Base-by-base conservation (phyloP, 768 basidiomycete species). In the Lyophyllum semitale region DNA sequence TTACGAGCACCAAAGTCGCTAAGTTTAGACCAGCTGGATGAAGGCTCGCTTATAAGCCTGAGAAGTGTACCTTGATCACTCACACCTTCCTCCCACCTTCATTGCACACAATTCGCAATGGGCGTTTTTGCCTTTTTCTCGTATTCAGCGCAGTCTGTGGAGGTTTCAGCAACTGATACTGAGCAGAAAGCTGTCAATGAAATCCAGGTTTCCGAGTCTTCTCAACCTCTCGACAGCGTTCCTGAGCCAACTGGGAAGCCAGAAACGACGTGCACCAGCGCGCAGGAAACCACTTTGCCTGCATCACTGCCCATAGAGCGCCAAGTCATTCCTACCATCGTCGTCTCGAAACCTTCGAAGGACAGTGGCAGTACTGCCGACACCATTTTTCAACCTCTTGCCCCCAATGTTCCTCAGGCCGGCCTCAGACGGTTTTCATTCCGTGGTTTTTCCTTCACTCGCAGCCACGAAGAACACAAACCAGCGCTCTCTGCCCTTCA, bases 391-490 rank as follows among this genome's bases (percentile, higher is more conserved):
- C n/a, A 51, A 20, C 1, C 48, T 45, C 33, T 42, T 46, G 32
- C 43, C 6, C 35, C 26, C n/a, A n/a, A 25, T 29, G 23, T 9
- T 18, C 35, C 43, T 22, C 29, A 45, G 17, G 43, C 26, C 43
- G 35, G 18, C 17, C 13, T 35, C 33, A 51, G 45, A 23, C 80
- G 80, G 40, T 76, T 85, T 56, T 83, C 79, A 30, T 75, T 85
- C 48, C 80, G 77, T 15, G 54, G 74, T 32, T 76, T 82, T 60
- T 68, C 77, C 41, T 62, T 77, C 64, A 54, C 70, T 53, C 68
- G 68, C 56, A 51, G 62, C 46, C 58, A 70, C 53, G 57, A 70
- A 2, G 67, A 70, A 15, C 68, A 71, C 47, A 76, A 75, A 56
- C 66, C 68, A 18, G 50, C 61, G 5, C 65, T 78, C 17, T 73